Evolutionary conservation across 176 grass and related monocot species (phyloP).

Genomic region (Oryza punctata): DNA sequence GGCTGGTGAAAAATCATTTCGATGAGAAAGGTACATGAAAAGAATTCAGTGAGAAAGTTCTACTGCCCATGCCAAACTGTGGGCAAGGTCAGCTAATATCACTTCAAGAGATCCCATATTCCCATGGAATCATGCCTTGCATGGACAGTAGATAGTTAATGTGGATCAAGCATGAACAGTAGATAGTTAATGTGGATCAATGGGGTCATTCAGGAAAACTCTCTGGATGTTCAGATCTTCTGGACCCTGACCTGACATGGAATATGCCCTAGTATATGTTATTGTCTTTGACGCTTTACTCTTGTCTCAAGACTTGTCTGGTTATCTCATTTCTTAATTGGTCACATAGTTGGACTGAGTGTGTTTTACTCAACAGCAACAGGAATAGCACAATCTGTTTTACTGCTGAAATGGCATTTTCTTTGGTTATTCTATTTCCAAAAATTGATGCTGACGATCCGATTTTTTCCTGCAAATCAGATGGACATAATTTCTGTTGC

Average conservation of each 20-base stretch:
- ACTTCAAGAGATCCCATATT: constrained; percentile 9
- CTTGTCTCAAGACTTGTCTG: not conserved
- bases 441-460: too few relatives aligned
- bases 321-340: not conserved
- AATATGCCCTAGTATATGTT: constrained; percentile 31
- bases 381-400: not conserved
- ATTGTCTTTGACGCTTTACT: constrained; percentile 17
- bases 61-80: not conserved
- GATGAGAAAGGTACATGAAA: too few relatives aligned
- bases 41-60: not conserved
- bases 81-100: not conserved
- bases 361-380: not conserved
- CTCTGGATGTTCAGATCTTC: not conserved
- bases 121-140: constrained; percentile 17
- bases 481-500: not conserved
- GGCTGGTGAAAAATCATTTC: not conserved
- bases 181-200: not conserved
- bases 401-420: not conserved
- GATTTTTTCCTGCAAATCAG: not conserved
- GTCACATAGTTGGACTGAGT: not conserved
- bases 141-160: not conserved
- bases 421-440: too few relatives aligned
- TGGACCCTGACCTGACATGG: not conserved
- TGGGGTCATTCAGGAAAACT: not conserved
- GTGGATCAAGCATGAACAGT: not conserved